Percentiles rank a stretch among this genome's conserved stretches.
phyloP scores from a whole-genome alignment of 2,329 filamentous ascomycete genomes.

The Albifimbria verrucaria region DNA sequence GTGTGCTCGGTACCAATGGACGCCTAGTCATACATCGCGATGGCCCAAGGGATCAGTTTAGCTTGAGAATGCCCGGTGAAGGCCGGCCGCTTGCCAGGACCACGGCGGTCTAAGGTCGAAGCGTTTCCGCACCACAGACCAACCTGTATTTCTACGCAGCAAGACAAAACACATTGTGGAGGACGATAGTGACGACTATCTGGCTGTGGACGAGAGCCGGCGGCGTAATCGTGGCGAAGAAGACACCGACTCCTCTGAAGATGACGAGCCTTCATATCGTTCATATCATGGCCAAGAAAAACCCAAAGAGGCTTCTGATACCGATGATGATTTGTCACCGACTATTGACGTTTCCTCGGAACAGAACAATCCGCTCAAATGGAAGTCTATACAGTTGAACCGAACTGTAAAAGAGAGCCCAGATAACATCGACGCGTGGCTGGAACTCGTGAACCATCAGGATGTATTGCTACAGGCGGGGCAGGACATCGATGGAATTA shows the following conservation, averaged over 20 bases:
- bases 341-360: constrained; percentile 28
- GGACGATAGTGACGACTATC: constrained; percentile 40
- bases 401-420: constrained; percentile 63
- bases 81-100: constrained; percentile 27
- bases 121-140: constrained; percentile 32
- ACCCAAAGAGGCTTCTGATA: constrained; percentile 45
- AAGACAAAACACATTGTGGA: constrained; percentile 17
- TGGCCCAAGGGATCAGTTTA: constrained; percentile 54
- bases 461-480: constrained; percentile 58
- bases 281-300: constrained; percentile 58
- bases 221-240: constrained; percentile 37
- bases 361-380: constrained; percentile 43
- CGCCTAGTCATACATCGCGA: constrained; percentile 65
- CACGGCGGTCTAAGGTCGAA: constrained; percentile 47
- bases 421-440: constrained; percentile 67
- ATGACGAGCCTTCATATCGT: constrained; percentile 54
- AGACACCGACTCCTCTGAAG: constrained; percentile 37
- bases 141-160: constrained; percentile 36
- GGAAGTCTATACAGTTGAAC: constrained; percentile 59
- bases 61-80: constrained; percentile 42
- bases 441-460: constrained; percentile 77
- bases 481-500: constrained; percentile 38
- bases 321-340: constrained; percentile 44
- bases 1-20: constrained; percentile 62
- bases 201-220: constrained; percentile 40